These are phyloP conservation scores for Diplodia mutila DNA, from an alignment of 2,329 filamentous ascomycete species.

Conservation along the genomic window DNA sequence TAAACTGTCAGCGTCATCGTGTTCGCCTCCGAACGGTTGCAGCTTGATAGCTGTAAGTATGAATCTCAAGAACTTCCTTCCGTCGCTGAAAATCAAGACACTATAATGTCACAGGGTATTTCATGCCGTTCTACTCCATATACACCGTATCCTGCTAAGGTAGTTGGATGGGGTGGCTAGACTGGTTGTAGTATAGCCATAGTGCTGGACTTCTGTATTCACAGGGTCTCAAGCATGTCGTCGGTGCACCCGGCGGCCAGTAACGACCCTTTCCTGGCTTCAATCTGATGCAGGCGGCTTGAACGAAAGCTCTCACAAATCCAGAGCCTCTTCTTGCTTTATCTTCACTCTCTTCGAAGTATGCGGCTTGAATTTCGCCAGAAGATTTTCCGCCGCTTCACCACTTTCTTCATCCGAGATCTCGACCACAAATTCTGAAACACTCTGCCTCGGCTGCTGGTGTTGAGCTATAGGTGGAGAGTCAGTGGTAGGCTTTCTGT, in stretches of 20 bases:
- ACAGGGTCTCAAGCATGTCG: neutral
- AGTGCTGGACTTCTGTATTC: too few species aligned
- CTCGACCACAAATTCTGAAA: neutral
- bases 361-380: constrained; percentile 1
- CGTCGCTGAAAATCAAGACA: too few species aligned
- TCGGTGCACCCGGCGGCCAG: neutral
- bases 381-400: neutral
- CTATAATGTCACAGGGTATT: too few species aligned
- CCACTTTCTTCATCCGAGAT: neutral
- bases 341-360: neutral
- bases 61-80: too few species aligned
- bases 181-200: too few species aligned
- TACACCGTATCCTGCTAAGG: too few species aligned
- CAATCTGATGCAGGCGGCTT: neutral
- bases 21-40: too few species aligned
- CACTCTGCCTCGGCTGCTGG: neutral
- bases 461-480: neutral
- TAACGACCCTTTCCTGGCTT: neutral
- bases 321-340: neutral
- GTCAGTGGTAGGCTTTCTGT: neutral
- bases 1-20: too few species aligned
- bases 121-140: too few species aligned
- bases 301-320: neutral
- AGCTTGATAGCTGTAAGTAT: too few species aligned
- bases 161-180: too few species aligned